Evolutionary conservation across 345 rosid genomes (phyloP), one percentile per base, ranked within the genome.

Genomic region (Populus simonii): DNA sequence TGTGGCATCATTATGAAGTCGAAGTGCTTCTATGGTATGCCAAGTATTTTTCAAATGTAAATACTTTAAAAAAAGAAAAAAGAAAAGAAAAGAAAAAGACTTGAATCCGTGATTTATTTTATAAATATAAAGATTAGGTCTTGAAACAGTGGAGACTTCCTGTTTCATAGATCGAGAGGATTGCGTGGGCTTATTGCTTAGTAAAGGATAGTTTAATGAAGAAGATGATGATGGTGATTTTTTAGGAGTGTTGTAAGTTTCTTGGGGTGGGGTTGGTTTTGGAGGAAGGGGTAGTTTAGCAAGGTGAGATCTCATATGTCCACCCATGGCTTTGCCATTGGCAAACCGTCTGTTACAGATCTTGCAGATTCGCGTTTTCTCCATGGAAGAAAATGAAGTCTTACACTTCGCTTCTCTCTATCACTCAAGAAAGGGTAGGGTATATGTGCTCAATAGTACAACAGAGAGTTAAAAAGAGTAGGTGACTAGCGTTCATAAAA

Each of bases 301-400:
- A 0, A 83, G 25, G 79, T 90, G 92, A 81, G 92, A 88, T 86
- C 89, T 89, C 92, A 88, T 87, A 80, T 88, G 93, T 29, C 92
- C 93, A 23, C 93, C 93, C 90, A 90, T 83, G 81, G 93, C 93
- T 81, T 89, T 90, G 43, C 93, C 90, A 72, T 82, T 88, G 22
- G 88, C 83, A 59, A 90, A 88, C 39, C 84, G 76, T 66, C 83
- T 80, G 85, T 68, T 78, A 68, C 93, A 90, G 90, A 88, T 90
- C 85, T 74, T 85, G 81, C 93, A 90, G 71, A 79, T 73, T 69
- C 80, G 74, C 25, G 38, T 41, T 18, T 79, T 70, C 10, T 73
- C 67, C 31, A 47, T 47, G 16, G 51, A 47, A 13, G 51, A 47
- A 16, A 62, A 74, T 5, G 13, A 74, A 59, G 62, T 53, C 23